These are phyloP conservation scores for Verticillium nubilum DNA, from an alignment of 2,329 filamentous ascomycete genomes.

Conservation along the genomic window DNA sequence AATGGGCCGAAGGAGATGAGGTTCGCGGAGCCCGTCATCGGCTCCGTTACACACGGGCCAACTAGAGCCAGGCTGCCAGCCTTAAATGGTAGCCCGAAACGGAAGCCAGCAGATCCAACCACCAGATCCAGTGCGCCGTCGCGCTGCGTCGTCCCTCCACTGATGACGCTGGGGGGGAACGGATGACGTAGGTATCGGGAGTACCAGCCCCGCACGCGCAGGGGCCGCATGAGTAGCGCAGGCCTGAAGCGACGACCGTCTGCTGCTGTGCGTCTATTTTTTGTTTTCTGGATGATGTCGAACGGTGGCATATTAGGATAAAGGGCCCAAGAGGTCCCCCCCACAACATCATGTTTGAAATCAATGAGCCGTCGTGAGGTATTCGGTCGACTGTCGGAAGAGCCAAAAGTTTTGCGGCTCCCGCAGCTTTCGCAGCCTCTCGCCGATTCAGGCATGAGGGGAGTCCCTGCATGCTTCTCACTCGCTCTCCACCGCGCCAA, in stretches of 20 bases:
- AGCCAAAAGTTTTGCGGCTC: no score
- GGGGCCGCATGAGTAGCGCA: not conserved
- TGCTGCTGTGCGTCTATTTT: not conserved
- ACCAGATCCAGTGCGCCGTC: not conserved
- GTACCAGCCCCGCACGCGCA: not conserved
- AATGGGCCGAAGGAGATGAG: not conserved
- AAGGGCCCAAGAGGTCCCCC: not conserved
- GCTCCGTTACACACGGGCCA: not conserved
- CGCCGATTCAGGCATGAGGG: not conserved
- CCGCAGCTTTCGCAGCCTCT: no score
- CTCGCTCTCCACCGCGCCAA: not conserved
- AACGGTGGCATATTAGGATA: not conserved
- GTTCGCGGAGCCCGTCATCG: not conserved
- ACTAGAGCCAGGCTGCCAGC: not conserved
- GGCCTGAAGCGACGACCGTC: not conserved
- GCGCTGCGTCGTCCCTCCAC: not conserved
- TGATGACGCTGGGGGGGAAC: not conserved
- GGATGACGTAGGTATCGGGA: not conserved
- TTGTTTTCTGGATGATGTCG: not conserved
- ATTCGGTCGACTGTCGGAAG: not conserved
- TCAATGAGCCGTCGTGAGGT: not conserved
- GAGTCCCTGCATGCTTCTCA: not conserved
- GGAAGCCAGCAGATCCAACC: not conserved
- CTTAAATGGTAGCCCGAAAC: not conserved
- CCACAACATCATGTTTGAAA: not conserved